phyloP scores from a whole-genome alignment of 2,329 filamentous ascomycete genomes.

The Fusarium udum region DNA sequence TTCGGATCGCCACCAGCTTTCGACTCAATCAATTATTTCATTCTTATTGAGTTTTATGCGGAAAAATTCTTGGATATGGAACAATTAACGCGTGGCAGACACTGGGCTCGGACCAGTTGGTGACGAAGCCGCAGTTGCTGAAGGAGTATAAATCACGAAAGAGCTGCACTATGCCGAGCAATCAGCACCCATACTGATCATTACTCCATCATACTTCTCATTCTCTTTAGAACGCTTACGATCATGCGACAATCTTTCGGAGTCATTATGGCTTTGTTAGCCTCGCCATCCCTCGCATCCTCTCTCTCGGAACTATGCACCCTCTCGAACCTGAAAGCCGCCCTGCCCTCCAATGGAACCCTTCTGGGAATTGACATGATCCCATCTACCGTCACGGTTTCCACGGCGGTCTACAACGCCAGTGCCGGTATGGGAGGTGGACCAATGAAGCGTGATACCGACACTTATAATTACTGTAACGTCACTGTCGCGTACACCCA shows the following conservation, averaged over 20 bases:
- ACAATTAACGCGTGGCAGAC: background rate
- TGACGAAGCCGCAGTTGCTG: background rate
- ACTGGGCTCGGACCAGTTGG: background rate
- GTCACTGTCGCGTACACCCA: conserved; percentile 5
- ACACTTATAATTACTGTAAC: background rate
- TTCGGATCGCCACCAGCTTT: background rate
- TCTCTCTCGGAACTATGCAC: background rate
- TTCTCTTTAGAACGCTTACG: too few species aligned
- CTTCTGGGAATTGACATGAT: background rate
- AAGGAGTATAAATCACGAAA: background rate
- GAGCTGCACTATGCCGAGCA: too few species aligned
- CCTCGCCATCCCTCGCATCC: background rate
- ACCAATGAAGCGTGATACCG: background rate
- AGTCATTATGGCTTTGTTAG: background rate
- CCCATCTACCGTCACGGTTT: background rate
- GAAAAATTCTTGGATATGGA: background rate
- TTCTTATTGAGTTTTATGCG: background rate
- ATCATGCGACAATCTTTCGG: background rate
- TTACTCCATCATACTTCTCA: background rate
- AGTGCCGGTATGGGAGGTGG: background rate
- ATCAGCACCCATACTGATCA: background rate
- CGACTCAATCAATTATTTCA: background rate
- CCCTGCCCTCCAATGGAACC: background rate
- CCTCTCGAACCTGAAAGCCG: background rate
- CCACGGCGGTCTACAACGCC: background rate